A percentile compares a stretch with the other conserved stretches of the same genome.
Evolutionary conservation across 1,284 basidiomycete genomes (phyloP).

Genomic region (Fistulina hepatica): DNA sequence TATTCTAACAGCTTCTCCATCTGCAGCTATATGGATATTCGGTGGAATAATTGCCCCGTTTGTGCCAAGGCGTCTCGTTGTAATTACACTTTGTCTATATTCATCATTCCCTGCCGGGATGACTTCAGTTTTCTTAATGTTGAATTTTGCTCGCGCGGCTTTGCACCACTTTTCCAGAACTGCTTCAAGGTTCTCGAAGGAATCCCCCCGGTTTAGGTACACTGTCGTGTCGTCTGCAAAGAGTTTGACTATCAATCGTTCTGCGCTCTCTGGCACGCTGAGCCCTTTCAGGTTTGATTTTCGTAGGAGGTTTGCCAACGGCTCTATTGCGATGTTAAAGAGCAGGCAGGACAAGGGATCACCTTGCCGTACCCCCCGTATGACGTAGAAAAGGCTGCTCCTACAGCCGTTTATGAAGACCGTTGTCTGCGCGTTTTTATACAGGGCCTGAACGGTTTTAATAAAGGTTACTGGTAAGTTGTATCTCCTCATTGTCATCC

Average conservation of each 20-base stretch:
- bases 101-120: slow-evolving; percentile 11
- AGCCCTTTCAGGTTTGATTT: slow-evolving; percentile 2
- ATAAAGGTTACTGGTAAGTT: slow-evolving; percentile 14
- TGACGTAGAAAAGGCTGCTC: slow-evolving; percentile 12
- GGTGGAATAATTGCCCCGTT: slow-evolving; percentile 5
- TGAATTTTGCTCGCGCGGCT: slow-evolving; percentile 14
- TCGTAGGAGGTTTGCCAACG: slow-evolving; percentile 3
- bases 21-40: slow-evolving; percentile 11
- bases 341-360: slow-evolving; percentile 23
- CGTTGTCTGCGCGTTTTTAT: slow-evolving; percentile 12
- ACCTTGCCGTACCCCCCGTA: slow-evolving; percentile 19
- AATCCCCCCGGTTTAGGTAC: slow-evolving; percentile 6
- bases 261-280: background rate
- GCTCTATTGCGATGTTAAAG: slow-evolving; percentile 17
- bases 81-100: slow-evolving; percentile 8
- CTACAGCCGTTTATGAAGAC: slow-evolving; percentile 18
- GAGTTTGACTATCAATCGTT: slow-evolving; percentile 7
- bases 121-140: slow-evolving; percentile 15
- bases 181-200: slow-evolving; percentile 3
- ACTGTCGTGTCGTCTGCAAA: slow-evolving; percentile 7
- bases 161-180: slow-evolving; percentile 13
- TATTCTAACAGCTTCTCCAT: slow-evolving; percentile 11
- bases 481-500: slow-evolving; percentile 9
- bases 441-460: slow-evolving; percentile 12
- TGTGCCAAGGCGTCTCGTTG: slow-evolving; percentile 4